These are phyloP conservation scores for Picochlorum sp. DNA, from an alignment of 139 green algal species.

Conservation along the genomic window DNA sequence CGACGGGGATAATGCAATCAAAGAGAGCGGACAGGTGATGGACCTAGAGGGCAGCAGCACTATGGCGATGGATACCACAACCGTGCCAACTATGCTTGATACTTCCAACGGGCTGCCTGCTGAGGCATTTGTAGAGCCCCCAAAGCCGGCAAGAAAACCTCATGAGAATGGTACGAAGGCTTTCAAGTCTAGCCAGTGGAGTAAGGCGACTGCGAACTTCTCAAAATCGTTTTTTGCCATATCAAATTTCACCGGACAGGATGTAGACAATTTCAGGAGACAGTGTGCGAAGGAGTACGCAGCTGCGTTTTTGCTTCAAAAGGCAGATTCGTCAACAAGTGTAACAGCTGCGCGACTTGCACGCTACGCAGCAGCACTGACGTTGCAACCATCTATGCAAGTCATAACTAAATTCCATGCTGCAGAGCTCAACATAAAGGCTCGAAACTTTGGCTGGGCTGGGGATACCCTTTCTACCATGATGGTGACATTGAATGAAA, in stretches of 20 bases:
- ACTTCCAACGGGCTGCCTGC: not conserved
- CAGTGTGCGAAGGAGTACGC: constrained; percentile 7
- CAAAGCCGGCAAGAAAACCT: not conserved
- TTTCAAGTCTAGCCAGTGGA: not conserved
- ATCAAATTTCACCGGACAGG: not conserved
- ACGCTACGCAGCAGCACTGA: constrained; percentile 8
- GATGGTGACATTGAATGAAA: constrained; percentile 8
- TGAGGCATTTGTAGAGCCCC: not conserved
- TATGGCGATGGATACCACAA: too few relatives aligned
- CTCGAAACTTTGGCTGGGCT: constrained; percentile 1
- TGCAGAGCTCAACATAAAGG: constrained; percentile 18
- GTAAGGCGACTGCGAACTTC: not conserved
- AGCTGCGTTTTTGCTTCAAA: constrained; percentile 12
- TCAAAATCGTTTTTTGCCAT: not conserved
- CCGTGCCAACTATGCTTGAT: too few relatives aligned
- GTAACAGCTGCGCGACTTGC: not conserved
- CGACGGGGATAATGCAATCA: not conserved
- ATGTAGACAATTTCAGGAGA: not conserved
- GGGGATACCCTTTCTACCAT: constrained; percentile 16
- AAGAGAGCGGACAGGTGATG: too few relatives aligned
- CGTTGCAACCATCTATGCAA: not conserved
- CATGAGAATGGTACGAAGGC: not conserved
- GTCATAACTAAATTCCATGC: not conserved
- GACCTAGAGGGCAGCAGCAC: too few relatives aligned
- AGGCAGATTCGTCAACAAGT: not conserved